A percentile compares a stretch with the other conserved stretches of the same genome.
phyloP scores from a whole-genome alignment of 768 basidiomycete species.

The Hirschioporus abietinus region DNA sequence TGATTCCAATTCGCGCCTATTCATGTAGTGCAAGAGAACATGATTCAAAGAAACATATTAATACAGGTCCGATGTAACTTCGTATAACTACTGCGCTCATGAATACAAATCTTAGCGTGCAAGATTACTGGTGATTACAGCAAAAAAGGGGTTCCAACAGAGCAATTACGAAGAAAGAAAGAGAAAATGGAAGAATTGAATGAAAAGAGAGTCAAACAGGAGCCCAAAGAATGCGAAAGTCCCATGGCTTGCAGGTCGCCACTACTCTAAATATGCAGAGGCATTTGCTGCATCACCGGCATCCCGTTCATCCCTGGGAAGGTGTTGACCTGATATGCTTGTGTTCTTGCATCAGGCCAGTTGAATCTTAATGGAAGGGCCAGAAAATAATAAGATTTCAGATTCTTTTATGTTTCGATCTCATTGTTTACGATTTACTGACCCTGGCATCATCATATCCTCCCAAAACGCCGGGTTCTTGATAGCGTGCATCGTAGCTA shows the following conservation, averaged over 20 bases:
- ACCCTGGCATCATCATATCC: slow-evolving; percentile 87
- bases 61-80: slow-evolving; percentile 1
- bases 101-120: not conserved
- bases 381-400: not conserved
- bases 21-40: not conserved
- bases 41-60: not conserved
- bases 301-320: slow-evolving; percentile 1
- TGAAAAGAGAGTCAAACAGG: too few species aligned
- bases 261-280: not conserved
- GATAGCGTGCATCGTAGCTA: slow-evolving; percentile 69
- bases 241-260: not conserved
- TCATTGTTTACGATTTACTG: slow-evolving; percentile 11
- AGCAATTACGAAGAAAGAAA: not conserved
- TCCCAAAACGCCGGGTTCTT: slow-evolving; percentile 71
- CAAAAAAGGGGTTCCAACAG: not conserved
- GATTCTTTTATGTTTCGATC: not conserved
- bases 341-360: not conserved
- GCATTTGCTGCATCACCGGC: not conserved
- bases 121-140: not conserved
- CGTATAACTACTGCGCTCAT: not conserved
- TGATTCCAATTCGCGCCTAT: not conserved
- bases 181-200: too few species aligned
- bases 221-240: not conserved
- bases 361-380: not conserved
- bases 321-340: not conserved